phyloP scores from a whole-genome alignment of 768 basidiomycete species.

The Calocybe cyanea region DNA sequence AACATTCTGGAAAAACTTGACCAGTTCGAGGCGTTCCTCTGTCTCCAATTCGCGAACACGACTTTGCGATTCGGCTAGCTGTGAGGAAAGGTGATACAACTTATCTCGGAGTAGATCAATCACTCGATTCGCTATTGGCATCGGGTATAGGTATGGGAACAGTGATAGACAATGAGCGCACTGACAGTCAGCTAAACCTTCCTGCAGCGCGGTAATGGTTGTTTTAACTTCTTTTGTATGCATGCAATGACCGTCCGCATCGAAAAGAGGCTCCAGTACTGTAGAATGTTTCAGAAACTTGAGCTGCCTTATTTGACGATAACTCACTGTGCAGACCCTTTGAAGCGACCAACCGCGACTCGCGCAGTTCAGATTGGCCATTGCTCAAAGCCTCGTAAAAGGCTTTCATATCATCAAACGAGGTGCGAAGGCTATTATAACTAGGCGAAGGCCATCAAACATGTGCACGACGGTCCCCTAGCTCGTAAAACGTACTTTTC shows the following conservation, averaged over 20 bases:
- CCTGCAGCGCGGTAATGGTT: conserved; percentile 21
- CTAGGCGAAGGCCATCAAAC: conserved; percentile 1
- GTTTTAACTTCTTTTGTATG: conserved; percentile 20
- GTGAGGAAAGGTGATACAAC: conserved; percentile 27
- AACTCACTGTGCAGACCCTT: conserved; percentile 8
- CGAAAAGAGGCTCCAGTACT: conserved; percentile 21
- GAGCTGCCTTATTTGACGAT: background rate
- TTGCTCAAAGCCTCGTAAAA: conserved; percentile 4
- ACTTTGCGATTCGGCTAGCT: conserved; percentile 28
- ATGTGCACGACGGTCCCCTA: too few species aligned
- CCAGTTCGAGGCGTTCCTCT: conserved; percentile 22
- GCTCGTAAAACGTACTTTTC: conserved; percentile 10
- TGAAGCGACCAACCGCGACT: conserved; percentile 5
- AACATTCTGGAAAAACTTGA: conserved; percentile 15
- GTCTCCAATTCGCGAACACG: conserved; percentile 33
- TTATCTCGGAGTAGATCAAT: conserved; percentile 38
- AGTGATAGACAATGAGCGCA: background rate
- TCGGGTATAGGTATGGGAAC: background rate
- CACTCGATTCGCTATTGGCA: conserved; percentile 29
- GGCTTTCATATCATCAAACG: conserved; percentile 6
- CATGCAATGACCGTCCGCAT: conserved; percentile 16
- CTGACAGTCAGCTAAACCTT: conserved; percentile 27
- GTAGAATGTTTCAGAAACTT: background rate
- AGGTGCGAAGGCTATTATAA: conserved; percentile 4
- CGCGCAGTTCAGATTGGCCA: conserved; percentile 3